phyloP scores from a whole-genome alignment of 345 rosid genomes.

The Mallotus nudiflorus region DNA sequence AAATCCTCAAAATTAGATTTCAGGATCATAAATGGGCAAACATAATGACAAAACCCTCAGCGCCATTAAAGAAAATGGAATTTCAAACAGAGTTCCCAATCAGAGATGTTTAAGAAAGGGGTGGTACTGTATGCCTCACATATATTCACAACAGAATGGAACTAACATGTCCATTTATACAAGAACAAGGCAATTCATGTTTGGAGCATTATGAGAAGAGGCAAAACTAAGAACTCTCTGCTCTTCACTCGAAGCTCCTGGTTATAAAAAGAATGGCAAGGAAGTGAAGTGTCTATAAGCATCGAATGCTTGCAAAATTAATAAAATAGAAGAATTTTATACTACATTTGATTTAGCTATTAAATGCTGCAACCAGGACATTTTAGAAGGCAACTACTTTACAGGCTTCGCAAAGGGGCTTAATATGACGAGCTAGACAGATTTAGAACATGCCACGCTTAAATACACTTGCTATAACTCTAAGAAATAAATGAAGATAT shows the following conservation, averaged over 20 bases:
- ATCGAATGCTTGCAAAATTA: too few species aligned
- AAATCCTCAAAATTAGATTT: too few species aligned
- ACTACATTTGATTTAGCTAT: too few species aligned
- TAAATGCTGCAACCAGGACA: too few species aligned
- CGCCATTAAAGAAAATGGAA: not conserved
- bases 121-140: conserved; percentile 28
- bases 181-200: conserved; percentile 40
- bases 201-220: conserved; percentile 72
- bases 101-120: not conserved
- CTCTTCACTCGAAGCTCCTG: conserved; percentile 72
- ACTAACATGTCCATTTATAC: conserved; percentile 35
- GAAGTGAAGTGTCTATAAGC: not conserved
- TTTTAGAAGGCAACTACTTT: too few species aligned
- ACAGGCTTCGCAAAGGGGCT: not conserved
- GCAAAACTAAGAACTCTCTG: conserved; percentile 47
- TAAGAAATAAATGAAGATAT: not conserved
- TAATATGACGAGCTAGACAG: not conserved
- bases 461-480: not conserved
- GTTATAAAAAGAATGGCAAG: not conserved
- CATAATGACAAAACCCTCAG: not conserved
- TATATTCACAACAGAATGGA: conserved; percentile 29
- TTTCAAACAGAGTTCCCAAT: not conserved
- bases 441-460: not conserved
- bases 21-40: not conserved
- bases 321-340: too few species aligned